phyloP scores from a whole-genome alignment of 2,329 filamentous ascomycete species.

The Ascosphaera apis region DNA sequence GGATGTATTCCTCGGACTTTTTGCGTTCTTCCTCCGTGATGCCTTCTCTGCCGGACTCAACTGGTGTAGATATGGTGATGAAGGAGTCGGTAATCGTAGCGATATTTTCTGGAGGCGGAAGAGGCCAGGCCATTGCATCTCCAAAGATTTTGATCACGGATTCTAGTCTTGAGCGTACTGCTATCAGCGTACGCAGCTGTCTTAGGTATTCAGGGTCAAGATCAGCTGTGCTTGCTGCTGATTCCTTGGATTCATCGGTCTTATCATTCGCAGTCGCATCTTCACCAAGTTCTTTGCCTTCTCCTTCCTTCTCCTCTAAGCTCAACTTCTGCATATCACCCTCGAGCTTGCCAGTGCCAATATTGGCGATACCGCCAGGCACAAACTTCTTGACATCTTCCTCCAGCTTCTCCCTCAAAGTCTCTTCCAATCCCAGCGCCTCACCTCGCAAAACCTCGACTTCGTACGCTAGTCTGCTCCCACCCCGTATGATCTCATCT shows the following conservation, averaged over 20 bases:
- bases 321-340: constrained; percentile 9
- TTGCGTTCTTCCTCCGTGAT: constrained; percentile 27
- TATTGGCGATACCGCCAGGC: constrained; percentile 21
- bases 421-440: constrained; percentile 55
- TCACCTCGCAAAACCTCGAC: constrained; percentile 85
- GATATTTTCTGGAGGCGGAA: constrained; percentile 52
- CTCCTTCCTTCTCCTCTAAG: constrained; percentile 1
- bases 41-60: constrained; percentile 46
- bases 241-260: neutral
- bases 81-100: constrained; percentile 65
- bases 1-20: constrained; percentile 38
- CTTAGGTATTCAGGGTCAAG: constrained; percentile 45
- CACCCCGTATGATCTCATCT: constrained; percentile 80
- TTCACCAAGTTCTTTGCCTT: constrained; percentile 2
- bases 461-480: constrained; percentile 74
- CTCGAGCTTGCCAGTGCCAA: neutral
- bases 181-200: constrained; percentile 58
- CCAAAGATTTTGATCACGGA: constrained; percentile 79
- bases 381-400: constrained; percentile 53
- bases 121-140: constrained; percentile 83
- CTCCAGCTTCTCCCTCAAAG: constrained; percentile 47
- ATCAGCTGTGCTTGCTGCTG: constrained; percentile 1
- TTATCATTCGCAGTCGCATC: constrained; percentile 2
- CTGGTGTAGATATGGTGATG: constrained; percentile 71
- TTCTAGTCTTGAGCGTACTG: constrained; percentile 66